Evolutionary conservation across 2,329 filamentous ascomycete genomes (phyloP).

Genomic region (Trichothecium roseum): DNA sequence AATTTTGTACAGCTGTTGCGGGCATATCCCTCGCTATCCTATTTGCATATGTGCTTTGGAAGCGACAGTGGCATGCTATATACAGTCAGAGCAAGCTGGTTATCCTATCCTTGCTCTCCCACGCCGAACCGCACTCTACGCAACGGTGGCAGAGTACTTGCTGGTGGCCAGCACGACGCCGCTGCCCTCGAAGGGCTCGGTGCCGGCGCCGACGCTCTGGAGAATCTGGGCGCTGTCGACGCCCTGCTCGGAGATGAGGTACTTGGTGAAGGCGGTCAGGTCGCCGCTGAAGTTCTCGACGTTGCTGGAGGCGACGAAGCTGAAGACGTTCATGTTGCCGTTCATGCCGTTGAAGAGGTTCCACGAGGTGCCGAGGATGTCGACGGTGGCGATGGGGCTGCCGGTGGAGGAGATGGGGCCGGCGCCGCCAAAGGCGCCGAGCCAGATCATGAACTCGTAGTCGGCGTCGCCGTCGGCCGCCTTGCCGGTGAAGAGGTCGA

Average conservation of each 20-base stretch:
- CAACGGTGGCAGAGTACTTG: conserved; percentile 2
- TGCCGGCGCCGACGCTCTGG: conserved; percentile 41
- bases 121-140: neutral
- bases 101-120: no score
- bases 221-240: conserved; percentile 40
- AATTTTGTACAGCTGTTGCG: neutral
- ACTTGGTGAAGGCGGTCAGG: conserved; percentile 44
- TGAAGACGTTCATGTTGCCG: conserved; percentile 49
- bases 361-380: conserved; percentile 35
- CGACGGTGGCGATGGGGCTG: conserved; percentile 36
- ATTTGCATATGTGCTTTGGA: conserved; percentile 5
- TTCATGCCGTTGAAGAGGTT: conserved; percentile 48
- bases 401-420: conserved; percentile 30
- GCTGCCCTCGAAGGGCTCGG: conserved; percentile 43
- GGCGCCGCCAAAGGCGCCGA: conserved; percentile 34
- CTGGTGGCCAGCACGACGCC: conserved; percentile 16
- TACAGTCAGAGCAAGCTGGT: neutral
- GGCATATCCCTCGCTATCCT: neutral
- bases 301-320: conserved; percentile 26
- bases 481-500: conserved; percentile 48
- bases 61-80: neutral
- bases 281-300: conserved; percentile 34
- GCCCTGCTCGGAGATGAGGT: conserved; percentile 37
- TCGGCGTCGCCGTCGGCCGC: conserved; percentile 19
- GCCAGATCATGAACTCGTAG: conserved; percentile 60